Evolutionary conservation across 1,284 basidiomycete genomes (phyloP).

Genomic region (Moesziomyces sp.): DNA sequence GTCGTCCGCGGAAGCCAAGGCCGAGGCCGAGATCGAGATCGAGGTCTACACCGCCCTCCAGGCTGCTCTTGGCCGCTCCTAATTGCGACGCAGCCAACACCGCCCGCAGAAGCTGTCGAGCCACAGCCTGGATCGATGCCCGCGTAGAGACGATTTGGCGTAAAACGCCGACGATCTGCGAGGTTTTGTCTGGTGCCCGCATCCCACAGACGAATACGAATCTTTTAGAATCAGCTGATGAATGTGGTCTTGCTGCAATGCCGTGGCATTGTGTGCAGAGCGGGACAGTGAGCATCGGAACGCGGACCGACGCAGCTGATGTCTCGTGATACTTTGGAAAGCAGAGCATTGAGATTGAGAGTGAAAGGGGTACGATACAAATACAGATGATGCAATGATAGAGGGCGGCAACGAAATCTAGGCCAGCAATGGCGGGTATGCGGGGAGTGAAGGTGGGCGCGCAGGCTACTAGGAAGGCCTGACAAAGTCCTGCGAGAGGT

Average conservation of each 20-base stretch:
- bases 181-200: constrained; percentile 1
- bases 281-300: too few species aligned
- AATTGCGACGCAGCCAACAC: constrained; percentile 6
- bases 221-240: background rate
- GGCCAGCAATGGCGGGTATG: background rate
- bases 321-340: background rate
- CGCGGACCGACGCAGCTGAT: too few species aligned
- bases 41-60: constrained; percentile 96
- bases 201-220: constrained; percentile 16
- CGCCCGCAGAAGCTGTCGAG: background rate
- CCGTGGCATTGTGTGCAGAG: too few species aligned
- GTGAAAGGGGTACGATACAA: background rate
- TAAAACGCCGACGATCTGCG: background rate
- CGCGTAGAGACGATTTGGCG: background rate
- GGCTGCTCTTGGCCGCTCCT: constrained; percentile 74
- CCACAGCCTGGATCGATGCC: background rate
- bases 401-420: too few species aligned
- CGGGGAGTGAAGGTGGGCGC: background rate
- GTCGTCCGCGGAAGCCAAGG: constrained; percentile 91
- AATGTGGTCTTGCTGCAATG: too few species aligned
- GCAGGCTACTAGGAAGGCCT: constrained; percentile 20
- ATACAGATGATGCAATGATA: background rate
- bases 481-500: constrained; percentile 76
- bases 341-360: background rate
- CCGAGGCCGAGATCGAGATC: constrained; percentile 92